Evolutionary conservation across 2,329 filamentous ascomycete species (phyloP), one percentile per base, ranked within the genome.

Genomic region (Ophiostoma novo-ulmi): DNA sequence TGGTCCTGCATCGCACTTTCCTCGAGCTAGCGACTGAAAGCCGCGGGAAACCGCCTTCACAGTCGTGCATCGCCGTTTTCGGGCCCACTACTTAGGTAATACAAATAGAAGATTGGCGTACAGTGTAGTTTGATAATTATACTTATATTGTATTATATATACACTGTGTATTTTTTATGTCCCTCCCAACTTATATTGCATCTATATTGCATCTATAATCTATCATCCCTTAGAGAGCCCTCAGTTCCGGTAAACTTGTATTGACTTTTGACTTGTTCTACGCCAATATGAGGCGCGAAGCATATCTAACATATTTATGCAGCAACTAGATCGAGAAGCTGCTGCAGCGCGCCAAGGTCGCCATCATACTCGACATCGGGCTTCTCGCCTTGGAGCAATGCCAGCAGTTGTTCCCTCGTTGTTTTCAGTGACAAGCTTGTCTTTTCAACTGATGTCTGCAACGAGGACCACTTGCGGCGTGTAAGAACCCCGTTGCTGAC

Each of bases 21-120:
- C 63, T 41, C n/a, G 38, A 67, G 38, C 38, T 67, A 71, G 52
- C 61, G 66, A 69, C 58, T 69, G 70, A 58, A 58, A 8, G 61
- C 61, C 26, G 64, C 66, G 14, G 70, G 70, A 48, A 71, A 48
- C 31, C 61, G 61, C 31, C 14, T 10, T 26, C 6, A 13, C n/a
- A 48, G 20, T n/a, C 5, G 44, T 20, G 20, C 6, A 48, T 8
- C 52, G 52, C 52, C 22, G n/a, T 58, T 7, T 26, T 58, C 52
- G 52, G 52, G n/a, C 22, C 52, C 11, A 58, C 22, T 20, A 48
- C n/a, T 58, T 58, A 58, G 52, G 52, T 58, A 58, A 58, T 58
- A 58, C 52, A 8, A 26, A 13, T 3, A 58, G 17, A 48, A n/a
- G 6, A 48, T 17, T n/a, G 17, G 10, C 52, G 8, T 10, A 31